These are phyloP conservation scores for Suillus brevipes DNA, from an alignment of 768 basidiomycete species.

Conservation along the genomic window DNA sequence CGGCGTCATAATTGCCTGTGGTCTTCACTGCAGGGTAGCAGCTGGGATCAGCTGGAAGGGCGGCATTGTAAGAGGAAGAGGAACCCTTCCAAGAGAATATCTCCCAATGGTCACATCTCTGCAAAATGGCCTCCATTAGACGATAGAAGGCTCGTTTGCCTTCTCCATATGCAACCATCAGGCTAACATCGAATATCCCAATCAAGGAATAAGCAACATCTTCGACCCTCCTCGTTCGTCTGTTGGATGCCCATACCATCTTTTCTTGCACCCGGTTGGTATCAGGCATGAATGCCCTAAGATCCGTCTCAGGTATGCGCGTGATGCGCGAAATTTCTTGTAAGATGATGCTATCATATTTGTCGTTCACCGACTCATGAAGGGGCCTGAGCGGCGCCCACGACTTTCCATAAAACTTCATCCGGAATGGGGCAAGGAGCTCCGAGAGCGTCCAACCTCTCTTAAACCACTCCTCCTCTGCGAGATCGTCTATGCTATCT, in stretches of 20 bases:
- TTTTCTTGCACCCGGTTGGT: constrained; percentile 19
- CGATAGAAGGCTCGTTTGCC: constrained; percentile 31
- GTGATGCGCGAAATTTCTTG: constrained; percentile 4
- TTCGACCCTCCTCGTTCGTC: constrained; percentile 30
- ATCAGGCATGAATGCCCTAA: neutral
- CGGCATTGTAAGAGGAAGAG: constrained; percentile 19
- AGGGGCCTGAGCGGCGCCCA: constrained; percentile 8
- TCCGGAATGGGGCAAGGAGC: constrained; percentile 5
- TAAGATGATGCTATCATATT: neutral
- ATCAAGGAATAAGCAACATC: constrained; percentile 30
- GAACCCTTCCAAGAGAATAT: constrained; percentile 27
- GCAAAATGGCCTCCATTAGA: constrained; percentile 22
- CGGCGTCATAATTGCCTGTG: neutral
- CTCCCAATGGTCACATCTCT: constrained; percentile 20
- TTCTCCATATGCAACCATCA: constrained; percentile 31
- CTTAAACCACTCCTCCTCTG: constrained; percentile 11
- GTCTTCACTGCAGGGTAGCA: constrained; percentile 17
- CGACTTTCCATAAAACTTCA: constrained; percentile 9
- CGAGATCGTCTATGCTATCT: constrained; percentile 2
- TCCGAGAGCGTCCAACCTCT: constrained; percentile 12
- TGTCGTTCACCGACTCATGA: constrained; percentile 3
- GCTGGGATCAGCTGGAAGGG: constrained; percentile 19
- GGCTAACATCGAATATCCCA: constrained; percentile 27
- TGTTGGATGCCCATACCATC: constrained; percentile 32
- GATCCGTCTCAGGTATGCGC: constrained; percentile 3